Percentiles rank a stretch among this genome's conserved stretches.
phyloP scores from a whole-genome alignment of 2,329 filamentous ascomycete species.

The Dactylellina parvicollis region DNA sequence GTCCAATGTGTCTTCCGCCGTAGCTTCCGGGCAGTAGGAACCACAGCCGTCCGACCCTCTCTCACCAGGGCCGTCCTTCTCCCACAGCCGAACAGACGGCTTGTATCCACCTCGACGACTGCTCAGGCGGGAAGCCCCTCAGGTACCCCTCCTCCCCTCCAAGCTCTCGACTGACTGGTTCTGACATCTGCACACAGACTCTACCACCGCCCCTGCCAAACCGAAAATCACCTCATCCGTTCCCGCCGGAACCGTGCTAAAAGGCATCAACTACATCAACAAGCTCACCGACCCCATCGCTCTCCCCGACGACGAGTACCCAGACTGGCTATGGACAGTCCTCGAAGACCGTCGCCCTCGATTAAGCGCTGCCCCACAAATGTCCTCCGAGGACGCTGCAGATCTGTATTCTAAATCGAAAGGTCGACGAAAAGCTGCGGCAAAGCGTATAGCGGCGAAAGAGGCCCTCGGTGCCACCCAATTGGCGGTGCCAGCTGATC shows the following conservation, averaged over 20 bases:
- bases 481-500: constrained; percentile 36
- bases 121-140: constrained; percentile 19
- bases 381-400: constrained; percentile 68
- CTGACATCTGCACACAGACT: background rate
- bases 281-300: constrained; percentile 77
- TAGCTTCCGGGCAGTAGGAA: constrained; percentile 17
- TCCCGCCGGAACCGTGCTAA: constrained; percentile 74
- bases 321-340: constrained; percentile 80
- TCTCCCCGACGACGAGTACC: constrained; percentile 78
- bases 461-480: constrained; percentile 29
- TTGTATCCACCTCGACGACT: constrained; percentile 27
- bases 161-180: background rate
- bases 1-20: constrained; percentile 37
- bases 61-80: background rate
- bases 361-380: constrained; percentile 53
- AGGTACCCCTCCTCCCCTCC: constrained; percentile 11
- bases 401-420: constrained; percentile 80
- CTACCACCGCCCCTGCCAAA: constrained; percentile 13
- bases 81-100: background rate
- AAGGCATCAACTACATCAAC: constrained; percentile 81
- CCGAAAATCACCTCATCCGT: constrained; percentile 34
- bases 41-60: background rate
- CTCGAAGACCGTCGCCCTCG: constrained; percentile 68
- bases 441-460: constrained; percentile 49
- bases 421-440: constrained; percentile 56